phyloP scores from a whole-genome alignment of 768 basidiomycete genomes.

The Mycena metata region DNA sequence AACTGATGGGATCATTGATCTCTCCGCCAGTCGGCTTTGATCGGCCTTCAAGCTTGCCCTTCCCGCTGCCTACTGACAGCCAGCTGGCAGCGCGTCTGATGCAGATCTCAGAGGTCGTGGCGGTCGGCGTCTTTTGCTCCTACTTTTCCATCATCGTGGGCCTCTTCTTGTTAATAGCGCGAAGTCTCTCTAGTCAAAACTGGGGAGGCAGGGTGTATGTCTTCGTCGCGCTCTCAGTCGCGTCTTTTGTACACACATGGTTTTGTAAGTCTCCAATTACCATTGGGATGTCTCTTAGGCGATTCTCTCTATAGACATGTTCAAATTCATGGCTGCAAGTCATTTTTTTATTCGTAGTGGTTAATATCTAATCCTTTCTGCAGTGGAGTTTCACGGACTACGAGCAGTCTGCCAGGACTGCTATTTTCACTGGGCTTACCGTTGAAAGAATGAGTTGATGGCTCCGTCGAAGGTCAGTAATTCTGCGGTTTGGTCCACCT shows the following conservation, averaged over 20 bases:
- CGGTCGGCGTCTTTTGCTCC: constrained; percentile 45
- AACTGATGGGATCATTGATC: too few relatives aligned
- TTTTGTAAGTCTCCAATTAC: constrained; percentile 54
- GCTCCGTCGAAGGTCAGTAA: too few relatives aligned
- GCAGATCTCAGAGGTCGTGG: background rate
- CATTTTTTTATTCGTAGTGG: background rate
- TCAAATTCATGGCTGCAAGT: constrained; percentile 59
- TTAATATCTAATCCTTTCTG: background rate
- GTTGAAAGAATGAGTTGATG: constrained; percentile 61
- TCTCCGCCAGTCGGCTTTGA: too few relatives aligned
- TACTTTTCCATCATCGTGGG: constrained; percentile 51
- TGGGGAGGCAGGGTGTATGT: constrained; percentile 30
- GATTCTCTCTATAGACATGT: constrained; percentile 54
- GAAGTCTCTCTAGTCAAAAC: constrained; percentile 24
- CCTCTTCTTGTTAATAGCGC: constrained; percentile 47
- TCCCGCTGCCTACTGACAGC: background rate
- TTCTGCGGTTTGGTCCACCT: too few relatives aligned
- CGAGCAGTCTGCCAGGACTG: constrained; percentile 41
- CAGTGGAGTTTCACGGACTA: constrained; percentile 71
- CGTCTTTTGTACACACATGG: constrained; percentile 62
- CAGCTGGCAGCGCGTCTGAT: too few relatives aligned
- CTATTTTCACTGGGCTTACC: constrained; percentile 10
- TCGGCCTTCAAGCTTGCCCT: background rate
- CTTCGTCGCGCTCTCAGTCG: constrained; percentile 51
- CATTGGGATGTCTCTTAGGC: background rate